Percentiles rank a stretch among this genome's conserved stretches.
Conservation (phyloP, 768 basidiomycete species). For the Leucocoprinus leucothites region DNA sequence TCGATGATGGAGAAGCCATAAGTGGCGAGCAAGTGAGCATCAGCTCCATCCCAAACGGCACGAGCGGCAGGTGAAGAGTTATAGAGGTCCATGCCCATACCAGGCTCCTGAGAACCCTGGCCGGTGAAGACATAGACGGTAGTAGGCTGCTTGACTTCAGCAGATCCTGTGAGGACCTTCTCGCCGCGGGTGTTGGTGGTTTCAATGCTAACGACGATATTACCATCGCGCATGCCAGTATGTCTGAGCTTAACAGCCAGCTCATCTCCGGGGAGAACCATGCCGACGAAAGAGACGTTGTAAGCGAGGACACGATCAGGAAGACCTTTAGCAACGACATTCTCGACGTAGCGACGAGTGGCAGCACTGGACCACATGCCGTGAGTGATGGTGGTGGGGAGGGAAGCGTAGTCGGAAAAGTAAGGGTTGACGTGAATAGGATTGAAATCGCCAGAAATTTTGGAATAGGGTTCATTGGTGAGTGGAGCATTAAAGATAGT, state of each 20-base stretch:
- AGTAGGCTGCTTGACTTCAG: slow-evolving; percentile 88
- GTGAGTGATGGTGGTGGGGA: slow-evolving; percentile 97
- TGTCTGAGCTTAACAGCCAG: slow-evolving; percentile 87
- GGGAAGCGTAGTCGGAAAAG: slow-evolving; percentile 89
- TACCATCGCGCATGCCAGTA: slow-evolving; percentile 87
- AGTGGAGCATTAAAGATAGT: slow-evolving; percentile 79
- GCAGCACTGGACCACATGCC: slow-evolving; percentile 97
- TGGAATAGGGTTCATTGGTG: slow-evolving; percentile 94
- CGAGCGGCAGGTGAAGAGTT: slow-evolving; percentile 89
- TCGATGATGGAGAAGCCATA: slow-evolving; percentile 99
- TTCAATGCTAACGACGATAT: slow-evolving; percentile 87
- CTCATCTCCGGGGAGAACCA: slow-evolving; percentile 91
- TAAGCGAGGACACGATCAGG: slow-evolving; percentile 91
- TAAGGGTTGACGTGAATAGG: slow-evolving; percentile 99
- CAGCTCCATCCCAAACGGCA: slow-evolving; percentile 96
- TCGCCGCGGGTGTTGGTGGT: slow-evolving; percentile 83
- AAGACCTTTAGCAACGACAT: slow-evolving; percentile 87
- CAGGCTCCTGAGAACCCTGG: slow-evolving; percentile 95
- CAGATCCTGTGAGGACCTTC: slow-evolving; percentile 89
- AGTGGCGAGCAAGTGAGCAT: slow-evolving; percentile 87
- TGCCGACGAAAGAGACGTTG: slow-evolving; percentile 93
- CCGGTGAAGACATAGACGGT: slow-evolving; percentile 98
- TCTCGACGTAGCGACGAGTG: slow-evolving; percentile 90
- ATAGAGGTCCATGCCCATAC: slow-evolving; percentile 99
- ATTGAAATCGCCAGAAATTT: slow-evolving; percentile 96